phyloP scores from a whole-genome alignment of 106 monocot genomes.

The Cymbidium sinense region DNA sequence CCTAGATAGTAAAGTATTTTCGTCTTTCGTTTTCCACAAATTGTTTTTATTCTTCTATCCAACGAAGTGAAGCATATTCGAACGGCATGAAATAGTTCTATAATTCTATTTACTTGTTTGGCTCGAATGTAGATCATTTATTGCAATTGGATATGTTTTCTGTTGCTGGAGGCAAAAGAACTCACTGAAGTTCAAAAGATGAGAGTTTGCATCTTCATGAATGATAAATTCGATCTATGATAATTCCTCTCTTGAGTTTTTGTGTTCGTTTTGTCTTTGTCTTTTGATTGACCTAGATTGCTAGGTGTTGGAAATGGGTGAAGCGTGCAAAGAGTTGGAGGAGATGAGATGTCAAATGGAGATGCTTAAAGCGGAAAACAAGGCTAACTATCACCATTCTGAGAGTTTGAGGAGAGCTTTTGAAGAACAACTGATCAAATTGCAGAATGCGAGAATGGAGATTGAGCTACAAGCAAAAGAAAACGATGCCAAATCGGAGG shows the following conservation, averaged over 20 bases:
- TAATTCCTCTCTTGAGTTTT: background rate
- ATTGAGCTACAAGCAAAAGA: conserved; percentile 36
- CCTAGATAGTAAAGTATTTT: background rate
- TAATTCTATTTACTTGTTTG: background rate
- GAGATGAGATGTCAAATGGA: conserved; percentile 50
- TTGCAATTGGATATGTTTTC: background rate
- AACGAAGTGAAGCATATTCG: background rate
- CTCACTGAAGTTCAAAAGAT: background rate
- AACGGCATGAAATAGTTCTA: background rate
- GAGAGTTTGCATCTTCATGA: background rate
- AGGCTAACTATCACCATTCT: conserved; percentile 27
- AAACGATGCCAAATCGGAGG: conserved; percentile 38
- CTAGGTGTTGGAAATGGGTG: conserved; percentile 24
- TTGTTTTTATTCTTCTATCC: background rate
- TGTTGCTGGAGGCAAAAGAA: background rate
- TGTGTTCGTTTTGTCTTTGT: background rate
- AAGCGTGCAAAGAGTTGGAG: conserved; percentile 52
- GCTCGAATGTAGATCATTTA: background rate
- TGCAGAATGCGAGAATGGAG: conserved; percentile 34
- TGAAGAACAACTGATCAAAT: conserved; percentile 27
- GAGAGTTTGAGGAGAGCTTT: conserved; percentile 43
- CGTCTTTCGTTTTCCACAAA: background rate
- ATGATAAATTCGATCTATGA: background rate
- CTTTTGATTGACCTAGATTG: background rate
- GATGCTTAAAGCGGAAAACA: conserved; percentile 33